These are phyloP conservation scores for Caulochytrium protostelioides DNA, from an alignment of 371 early-diverging fungal species.

Conservation along the genomic window DNA sequence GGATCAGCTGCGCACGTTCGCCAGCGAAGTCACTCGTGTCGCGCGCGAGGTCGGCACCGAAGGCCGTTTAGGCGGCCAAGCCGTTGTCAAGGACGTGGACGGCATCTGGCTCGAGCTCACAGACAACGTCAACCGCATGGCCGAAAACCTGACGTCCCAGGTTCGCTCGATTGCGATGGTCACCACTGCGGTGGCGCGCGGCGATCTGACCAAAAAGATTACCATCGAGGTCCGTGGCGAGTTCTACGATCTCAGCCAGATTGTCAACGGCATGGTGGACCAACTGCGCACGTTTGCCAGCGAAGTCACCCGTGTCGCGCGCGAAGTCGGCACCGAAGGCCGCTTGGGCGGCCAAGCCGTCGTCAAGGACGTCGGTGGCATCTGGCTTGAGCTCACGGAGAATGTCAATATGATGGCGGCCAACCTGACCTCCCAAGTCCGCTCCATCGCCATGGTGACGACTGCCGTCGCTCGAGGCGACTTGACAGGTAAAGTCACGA, in stretches of 20 bases:
- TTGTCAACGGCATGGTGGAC: constrained; percentile 43
- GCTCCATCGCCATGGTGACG: constrained; percentile 36
- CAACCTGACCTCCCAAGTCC: constrained; percentile 38
- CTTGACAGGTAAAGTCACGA: constrained; percentile 37
- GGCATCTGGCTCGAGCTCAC: constrained; percentile 32
- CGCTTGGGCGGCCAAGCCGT: constrained; percentile 30
- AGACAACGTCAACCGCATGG: constrained; percentile 38
- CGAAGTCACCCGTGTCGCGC: constrained; percentile 39
- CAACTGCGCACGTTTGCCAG: constrained; percentile 29
- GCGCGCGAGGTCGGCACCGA: constrained; percentile 42
- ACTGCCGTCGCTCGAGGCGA: constrained; percentile 45
- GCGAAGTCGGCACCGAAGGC: constrained; percentile 43
- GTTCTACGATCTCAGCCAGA: too few relatives aligned
- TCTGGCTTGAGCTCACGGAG: constrained; percentile 31
- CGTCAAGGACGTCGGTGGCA: constrained; percentile 35
- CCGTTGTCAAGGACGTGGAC: constrained; percentile 32
- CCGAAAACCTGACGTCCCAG: constrained; percentile 28
- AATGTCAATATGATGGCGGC: constrained; percentile 43
- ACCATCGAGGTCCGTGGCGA: too few relatives aligned
- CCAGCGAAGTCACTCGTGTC: constrained; percentile 43
- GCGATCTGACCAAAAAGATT: constrained; percentile 34
- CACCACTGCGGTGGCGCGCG: constrained; percentile 33
- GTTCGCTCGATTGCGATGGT: constrained; percentile 32
- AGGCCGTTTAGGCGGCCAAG: constrained; percentile 31
- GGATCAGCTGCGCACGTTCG: constrained; percentile 17